phyloP scores from a whole-genome alignment of 768 basidiomycete species.

The Leccinum rimulosum region DNA sequence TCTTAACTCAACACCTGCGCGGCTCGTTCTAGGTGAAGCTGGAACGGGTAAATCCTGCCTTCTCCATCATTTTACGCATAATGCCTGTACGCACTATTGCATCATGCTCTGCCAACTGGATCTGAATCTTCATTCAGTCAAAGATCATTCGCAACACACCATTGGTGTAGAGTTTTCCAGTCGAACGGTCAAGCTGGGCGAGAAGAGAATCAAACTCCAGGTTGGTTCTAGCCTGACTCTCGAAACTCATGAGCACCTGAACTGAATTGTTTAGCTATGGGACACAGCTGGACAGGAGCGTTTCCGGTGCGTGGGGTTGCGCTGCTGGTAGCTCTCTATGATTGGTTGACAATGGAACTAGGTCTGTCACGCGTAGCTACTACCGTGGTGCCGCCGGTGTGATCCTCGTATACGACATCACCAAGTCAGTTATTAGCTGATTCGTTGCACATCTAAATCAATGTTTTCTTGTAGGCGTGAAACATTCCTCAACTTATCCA shows the following conservation, averaged over 20 bases:
- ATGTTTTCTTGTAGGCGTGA: conserved; percentile 58
- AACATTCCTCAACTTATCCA: conserved; percentile 78
- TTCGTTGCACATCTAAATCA: conserved; percentile 2
- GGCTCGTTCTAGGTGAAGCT: conserved; percentile 69
- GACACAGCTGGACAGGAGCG: conserved; percentile 97
- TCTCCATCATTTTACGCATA: conserved; percentile 94
- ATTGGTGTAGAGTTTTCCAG: conserved; percentile 99
- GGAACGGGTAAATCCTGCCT: conserved; percentile 98
- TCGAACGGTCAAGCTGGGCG: conserved; percentile 86
- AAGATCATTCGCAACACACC: conserved; percentile 95
- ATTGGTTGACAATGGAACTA: conserved; percentile 29
- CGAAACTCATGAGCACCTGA: conserved; percentile 11
- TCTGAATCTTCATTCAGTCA: conserved; percentile 57
- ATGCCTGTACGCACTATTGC: conserved; percentile 69
- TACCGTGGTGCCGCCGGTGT: conserved; percentile 93
- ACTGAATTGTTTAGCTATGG: conserved; percentile 65
- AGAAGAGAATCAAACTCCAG: conserved; percentile 95
- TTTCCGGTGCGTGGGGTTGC: conserved; percentile 58
- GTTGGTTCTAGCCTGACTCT: conserved; percentile 40
- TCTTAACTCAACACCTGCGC: conserved; percentile 7
- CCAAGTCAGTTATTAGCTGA: conserved; percentile 50
- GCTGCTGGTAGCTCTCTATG: conserved; percentile 2
- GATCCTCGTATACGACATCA: conserved; percentile 92
- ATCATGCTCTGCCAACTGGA: not conserved
- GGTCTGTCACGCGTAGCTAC: conserved; percentile 92